Base-by-base conservation (phyloP, 176 grass and related monocot genomes). In the Paspalum notatum region DNA sequence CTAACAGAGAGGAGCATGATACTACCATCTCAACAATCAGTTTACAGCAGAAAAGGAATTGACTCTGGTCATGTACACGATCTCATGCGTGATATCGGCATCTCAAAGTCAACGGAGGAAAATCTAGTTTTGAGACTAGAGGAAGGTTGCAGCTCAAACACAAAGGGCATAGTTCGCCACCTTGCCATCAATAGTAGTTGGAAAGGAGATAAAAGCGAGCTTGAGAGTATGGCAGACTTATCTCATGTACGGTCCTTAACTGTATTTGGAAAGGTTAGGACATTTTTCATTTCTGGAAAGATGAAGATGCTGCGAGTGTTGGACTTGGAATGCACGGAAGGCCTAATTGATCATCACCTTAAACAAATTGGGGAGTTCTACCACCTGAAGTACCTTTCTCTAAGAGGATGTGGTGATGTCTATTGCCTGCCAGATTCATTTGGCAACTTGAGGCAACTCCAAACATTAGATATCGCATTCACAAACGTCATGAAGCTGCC, bases 41-140 rank as follows among this genome's bases (percentile, higher is more conserved):
- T 20, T 32, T 4, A 44, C 13, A 48, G 7, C 3, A 53, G 12
- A 39, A 59, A 55, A 22, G 12, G 0, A 5, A 8, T 81, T 27
- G 82, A 56, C 68, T 60, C 0, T 21, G 87, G 67, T 13, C 65
- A 74, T 14, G 25, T 91, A 12, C 85, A 91, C 6, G 75, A 91
- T 69, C 3, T 91, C 2, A 84, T 87, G 6, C 74, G 50, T 53
- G 50, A 53, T 17, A 53, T 53, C 16, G 7, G 50, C 16, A 53
- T 53, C 1, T 53, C 50, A 53, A 51, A 3, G 49, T 2, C 49
- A 16, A 51, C 16, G 12, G 49, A 51, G 5, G 49, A 51, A 16
- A 53, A 52, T 18, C 50, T 52, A 17, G 50, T 52, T 52, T 52
- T 52, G 2, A 52, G 50, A 52, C 50, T 52, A 5, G 50, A 52